Evolutionary conservation across 495 filamentous ascomycete genomes (phyloP).

Genomic region (Penicillium fimorum): DNA sequence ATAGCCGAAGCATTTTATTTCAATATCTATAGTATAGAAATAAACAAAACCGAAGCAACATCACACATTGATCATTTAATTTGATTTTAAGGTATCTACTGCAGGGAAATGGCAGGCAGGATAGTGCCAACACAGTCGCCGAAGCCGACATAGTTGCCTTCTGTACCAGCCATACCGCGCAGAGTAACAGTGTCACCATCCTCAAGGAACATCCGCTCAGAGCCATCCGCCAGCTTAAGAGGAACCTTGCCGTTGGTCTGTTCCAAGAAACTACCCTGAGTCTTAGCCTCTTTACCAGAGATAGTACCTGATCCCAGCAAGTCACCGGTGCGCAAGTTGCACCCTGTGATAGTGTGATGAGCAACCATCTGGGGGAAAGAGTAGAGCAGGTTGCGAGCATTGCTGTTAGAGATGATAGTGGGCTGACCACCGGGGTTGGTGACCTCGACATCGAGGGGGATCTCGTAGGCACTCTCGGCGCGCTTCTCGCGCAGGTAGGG

Average conservation of each 20-base stretch:
- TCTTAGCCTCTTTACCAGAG: constrained; percentile 61
- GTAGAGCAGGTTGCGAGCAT: constrained; percentile 73
- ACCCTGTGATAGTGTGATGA: constrained; percentile 86
- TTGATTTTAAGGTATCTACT: constrained; percentile 7
- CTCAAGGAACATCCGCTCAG: constrained; percentile 71
- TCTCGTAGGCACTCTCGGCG: constrained; percentile 66
- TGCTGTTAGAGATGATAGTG: constrained; percentile 64
- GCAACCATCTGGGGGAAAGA: constrained; percentile 95
- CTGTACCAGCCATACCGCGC: constrained; percentile 62
- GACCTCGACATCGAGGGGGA: constrained; percentile 71
- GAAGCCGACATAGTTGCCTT: constrained; percentile 67
- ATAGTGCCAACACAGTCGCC: constrained; percentile 66
- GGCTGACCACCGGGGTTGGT: constrained; percentile 63
- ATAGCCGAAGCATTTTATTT: constrained; percentile 3
- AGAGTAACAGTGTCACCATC: constrained; percentile 81
- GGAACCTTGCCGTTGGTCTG: constrained; percentile 67
- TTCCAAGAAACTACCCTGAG: constrained; percentile 78
- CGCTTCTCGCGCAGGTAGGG: constrained; percentile 68
- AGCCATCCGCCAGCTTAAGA: constrained; percentile 65
- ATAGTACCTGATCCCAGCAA: constrained; percentile 89
- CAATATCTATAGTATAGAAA: constrained; percentile 9
- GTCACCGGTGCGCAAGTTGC: constrained; percentile 77
- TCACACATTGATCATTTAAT: constrained; percentile 5
- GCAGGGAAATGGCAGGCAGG: constrained; percentile 40
- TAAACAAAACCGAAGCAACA: constrained; percentile 3